Evolutionary conservation across 1,284 basidiomycete genomes (phyloP).

Genomic region (Hypsizygus ulmarius): DNA sequence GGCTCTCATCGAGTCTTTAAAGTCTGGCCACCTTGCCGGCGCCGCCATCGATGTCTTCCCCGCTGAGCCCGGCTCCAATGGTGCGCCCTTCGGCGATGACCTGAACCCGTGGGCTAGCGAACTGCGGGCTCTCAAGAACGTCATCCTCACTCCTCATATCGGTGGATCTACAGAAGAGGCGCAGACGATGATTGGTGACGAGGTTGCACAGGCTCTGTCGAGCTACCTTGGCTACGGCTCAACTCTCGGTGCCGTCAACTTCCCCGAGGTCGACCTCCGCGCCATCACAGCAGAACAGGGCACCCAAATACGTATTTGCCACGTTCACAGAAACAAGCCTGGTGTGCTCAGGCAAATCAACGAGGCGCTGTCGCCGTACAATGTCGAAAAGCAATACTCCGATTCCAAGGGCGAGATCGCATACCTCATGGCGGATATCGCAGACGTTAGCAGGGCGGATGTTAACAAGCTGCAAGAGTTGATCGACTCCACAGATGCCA

Average conservation of each 20-base stretch:
- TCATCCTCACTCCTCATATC: constrained; percentile 97
- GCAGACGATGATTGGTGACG: constrained; percentile 95
- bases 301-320: constrained; percentile 86
- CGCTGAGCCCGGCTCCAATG: constrained; percentile 88
- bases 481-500: constrained; percentile 80
- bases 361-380: constrained; percentile 89
- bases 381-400: constrained; percentile 99
- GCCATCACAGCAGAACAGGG: constrained; percentile 85
- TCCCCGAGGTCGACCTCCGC: constrained; percentile 97
- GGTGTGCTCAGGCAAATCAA: constrained; percentile 97
- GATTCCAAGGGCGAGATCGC: constrained; percentile 95
- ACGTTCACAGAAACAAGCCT: constrained; percentile 97
- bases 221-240: constrained; percentile 95
- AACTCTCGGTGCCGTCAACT: constrained; percentile 93
- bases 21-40: constrained; percentile 87
- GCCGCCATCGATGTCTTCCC: constrained; percentile 97
- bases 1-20: constrained; percentile 80
- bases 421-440: constrained; percentile 95
- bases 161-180: constrained; percentile 99
- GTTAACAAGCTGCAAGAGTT: constrained; percentile 80
- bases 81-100: constrained; percentile 81
- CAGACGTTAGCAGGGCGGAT: constrained; percentile 83
- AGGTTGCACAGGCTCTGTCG: constrained; percentile 83
- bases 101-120: constrained; percentile 80
- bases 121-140: constrained; percentile 76